phyloP scores from a whole-genome alignment of 257 asterid species.

The Plantago elongata region DNA sequence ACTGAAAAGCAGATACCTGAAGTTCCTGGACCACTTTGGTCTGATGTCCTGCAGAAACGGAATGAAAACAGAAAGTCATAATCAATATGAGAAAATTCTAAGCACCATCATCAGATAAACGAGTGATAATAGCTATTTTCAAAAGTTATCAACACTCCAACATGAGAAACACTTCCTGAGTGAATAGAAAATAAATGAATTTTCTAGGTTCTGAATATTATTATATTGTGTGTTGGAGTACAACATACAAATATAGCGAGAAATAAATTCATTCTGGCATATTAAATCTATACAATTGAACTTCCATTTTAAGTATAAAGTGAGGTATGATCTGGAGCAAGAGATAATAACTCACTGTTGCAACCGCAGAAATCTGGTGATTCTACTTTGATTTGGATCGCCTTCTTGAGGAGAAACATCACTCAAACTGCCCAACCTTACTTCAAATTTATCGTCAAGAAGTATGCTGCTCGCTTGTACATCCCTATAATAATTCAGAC shows the following conservation, averaged over 20 bases:
- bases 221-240: background rate
- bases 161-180: no score
- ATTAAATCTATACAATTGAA: background rate
- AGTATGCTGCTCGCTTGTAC: constrained; percentile 96
- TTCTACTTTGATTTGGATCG: constrained; percentile 57
- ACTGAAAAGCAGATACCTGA: constrained; percentile 46
- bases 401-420: constrained; percentile 88
- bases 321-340: background rate
- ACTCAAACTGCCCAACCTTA: constrained; percentile 87
- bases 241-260: background rate
- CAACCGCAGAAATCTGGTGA: constrained; percentile 69
- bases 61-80: constrained; percentile 27
- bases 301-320: background rate
- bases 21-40: constrained; percentile 71
- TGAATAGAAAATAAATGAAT: no score
- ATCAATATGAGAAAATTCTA: no score
- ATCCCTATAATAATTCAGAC: constrained; percentile 52
- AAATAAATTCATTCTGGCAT: background rate
- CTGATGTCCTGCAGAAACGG: constrained; percentile 63
- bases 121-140: no score
- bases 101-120: no score
- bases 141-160: no score
- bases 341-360: constrained; percentile 66
- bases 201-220: no score
- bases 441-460: constrained; percentile 94